Conservation (phyloP, 441 rosid genomes). For the Biscutella laevigata region DNA sequence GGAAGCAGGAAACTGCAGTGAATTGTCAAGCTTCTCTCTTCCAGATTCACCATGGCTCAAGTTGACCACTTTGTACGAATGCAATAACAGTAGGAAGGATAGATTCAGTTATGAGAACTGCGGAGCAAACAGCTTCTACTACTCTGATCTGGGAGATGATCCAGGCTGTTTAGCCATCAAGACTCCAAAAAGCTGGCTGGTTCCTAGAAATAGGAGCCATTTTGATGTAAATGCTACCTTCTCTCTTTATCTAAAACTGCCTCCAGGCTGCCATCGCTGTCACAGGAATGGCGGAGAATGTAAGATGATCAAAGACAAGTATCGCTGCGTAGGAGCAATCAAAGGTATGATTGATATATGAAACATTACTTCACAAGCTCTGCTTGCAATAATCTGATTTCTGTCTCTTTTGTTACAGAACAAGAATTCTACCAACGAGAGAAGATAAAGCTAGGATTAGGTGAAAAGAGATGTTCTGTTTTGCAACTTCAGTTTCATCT, state of each 20-base stretch:
- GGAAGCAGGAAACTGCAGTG: slow-evolving; percentile 1
- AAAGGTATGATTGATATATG: slow-evolving; percentile 6
- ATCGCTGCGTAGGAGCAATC: not conserved
- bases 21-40: slow-evolving; percentile 22
- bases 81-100: not conserved
- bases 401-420: not conserved
- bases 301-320: not conserved
- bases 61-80: slow-evolving; percentile 19
- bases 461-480: slow-evolving; percentile 27
- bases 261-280: not conserved
- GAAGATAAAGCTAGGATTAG: slow-evolving; percentile 30
- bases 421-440: slow-evolving; percentile 6
- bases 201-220: not conserved
- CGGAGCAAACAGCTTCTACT: slow-evolving; percentile 4
- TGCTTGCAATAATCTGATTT: not conserved
- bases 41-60: slow-evolving; percentile 24
- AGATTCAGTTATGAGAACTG: slow-evolving; percentile 4
- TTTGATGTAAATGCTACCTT: slow-evolving; percentile 18
- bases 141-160: not conserved
- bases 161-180: slow-evolving; percentile 26
- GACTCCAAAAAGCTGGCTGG: slow-evolving; percentile 15
- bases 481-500: not conserved
- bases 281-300: slow-evolving; percentile 12
- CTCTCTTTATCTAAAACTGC: slow-evolving; percentile 3
- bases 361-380: not conserved